Evolutionary conservation across 1,284 basidiomycete genomes (phyloP).

Genomic region (Amylostereum areolatum): DNA sequence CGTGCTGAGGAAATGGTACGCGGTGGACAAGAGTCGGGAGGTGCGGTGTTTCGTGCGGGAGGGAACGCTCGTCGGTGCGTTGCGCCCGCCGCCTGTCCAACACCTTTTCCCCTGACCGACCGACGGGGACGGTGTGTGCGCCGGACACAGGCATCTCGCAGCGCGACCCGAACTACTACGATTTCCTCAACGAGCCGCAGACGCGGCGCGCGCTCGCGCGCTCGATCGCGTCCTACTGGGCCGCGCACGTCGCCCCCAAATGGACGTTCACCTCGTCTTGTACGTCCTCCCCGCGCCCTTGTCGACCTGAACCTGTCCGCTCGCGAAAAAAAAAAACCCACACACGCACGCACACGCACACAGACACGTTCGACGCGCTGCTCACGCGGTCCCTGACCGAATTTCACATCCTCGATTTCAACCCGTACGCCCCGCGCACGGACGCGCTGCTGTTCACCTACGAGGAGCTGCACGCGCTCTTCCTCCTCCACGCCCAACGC

Average conservation of each 20-base stretch:
- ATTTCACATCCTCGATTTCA: slow-evolving; percentile 86
- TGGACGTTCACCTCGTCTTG: slow-evolving; percentile 66
- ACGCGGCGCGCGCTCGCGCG: slow-evolving; percentile 51
- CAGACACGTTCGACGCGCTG: slow-evolving; percentile 85
- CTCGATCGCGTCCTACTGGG: slow-evolving; percentile 63
- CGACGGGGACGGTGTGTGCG: not conserved
- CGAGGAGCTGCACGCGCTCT: slow-evolving; percentile 59
- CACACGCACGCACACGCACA: not conserved
- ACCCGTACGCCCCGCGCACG: slow-evolving; percentile 81
- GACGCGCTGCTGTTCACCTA: slow-evolving; percentile 86
- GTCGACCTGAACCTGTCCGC: not conserved
- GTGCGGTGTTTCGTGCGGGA: slow-evolving; percentile 83
- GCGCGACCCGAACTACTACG: slow-evolving; percentile 88
- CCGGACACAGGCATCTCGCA: slow-evolving; percentile 69
- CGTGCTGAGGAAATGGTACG: slow-evolving; percentile 90
- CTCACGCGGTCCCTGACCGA: slow-evolving; percentile 73
- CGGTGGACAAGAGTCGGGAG: slow-evolving; percentile 79
- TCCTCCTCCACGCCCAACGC: not conserved
- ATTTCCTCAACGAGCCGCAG: slow-evolving; percentile 67
- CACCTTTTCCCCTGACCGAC: not conserved
- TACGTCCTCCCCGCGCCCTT: slow-evolving; percentile 31
- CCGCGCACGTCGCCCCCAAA: slow-evolving; percentile 50
- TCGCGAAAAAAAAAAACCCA: too few relatives aligned
- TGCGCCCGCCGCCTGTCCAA: not conserved
- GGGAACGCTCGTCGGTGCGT: slow-evolving; percentile 63